Evolutionary conservation across 2,329 filamentous ascomycete species (phyloP), one percentile per base, ranked within the genome.

Genomic region (Colletotrichum sidae): DNA sequence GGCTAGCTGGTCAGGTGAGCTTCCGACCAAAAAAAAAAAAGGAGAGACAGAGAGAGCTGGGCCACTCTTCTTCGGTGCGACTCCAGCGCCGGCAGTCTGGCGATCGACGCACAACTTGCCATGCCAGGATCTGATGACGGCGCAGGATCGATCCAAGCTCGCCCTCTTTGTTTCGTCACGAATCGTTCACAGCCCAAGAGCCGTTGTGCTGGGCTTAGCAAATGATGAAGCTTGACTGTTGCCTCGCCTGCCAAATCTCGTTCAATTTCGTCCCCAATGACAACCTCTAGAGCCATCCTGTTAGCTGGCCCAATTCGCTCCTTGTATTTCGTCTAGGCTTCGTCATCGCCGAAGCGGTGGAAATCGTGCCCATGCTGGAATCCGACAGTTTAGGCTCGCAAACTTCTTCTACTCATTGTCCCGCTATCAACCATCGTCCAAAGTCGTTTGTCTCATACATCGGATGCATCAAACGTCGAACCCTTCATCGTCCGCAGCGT

Each of bases 21-120:
- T 5, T 33, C 54, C 60, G 58, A 63, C 58, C 15, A 58, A 15
- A 15, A 13, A 33, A 13, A 33, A 25, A 6, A 9, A 8, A 9
- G 13, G 42, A 42, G 34, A 37, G 25, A 5, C 25, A 25, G 25
- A 25, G 4, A 25, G 25, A 25, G 25, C 25, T 25, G 25, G 25
- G 25, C 55, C 11, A 12, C 11, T 42, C 33, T 63, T 41, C 47
- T 38, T 17, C 53, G 50, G 46, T 35, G 17, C 50, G 13, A 51
- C 50, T 64, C 44, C 33, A 60, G 9, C 39, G 50, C 44, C 49
- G 15, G 37, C 33, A 15, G 37, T 60, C 37, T 50, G 37, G 38
- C 44, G 55, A 50, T 60, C 55, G 35, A 12, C 62, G 35, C 13
- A 17, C 12, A 37, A n/a, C 15, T 34, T 51, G 46, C 57, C 35